phyloP scores from a whole-genome alignment of 345 rosid species.

The Erodium maritimum region DNA sequence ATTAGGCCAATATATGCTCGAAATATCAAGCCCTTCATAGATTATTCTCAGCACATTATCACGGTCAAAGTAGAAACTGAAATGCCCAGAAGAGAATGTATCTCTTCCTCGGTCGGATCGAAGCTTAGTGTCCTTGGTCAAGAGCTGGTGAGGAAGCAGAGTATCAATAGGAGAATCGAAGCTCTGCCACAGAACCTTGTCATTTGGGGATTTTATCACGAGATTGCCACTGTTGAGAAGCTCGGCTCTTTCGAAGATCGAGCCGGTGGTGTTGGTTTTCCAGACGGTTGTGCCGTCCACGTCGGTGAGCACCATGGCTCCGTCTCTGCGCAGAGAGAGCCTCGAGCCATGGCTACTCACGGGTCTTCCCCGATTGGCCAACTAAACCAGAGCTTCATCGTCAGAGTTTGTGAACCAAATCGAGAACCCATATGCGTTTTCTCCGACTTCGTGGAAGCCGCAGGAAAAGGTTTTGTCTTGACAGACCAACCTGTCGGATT shows the following conservation, averaged over 20 bases:
- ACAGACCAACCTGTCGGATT: no score
- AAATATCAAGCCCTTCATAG: slow-evolving; percentile 30
- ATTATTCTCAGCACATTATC: no score
- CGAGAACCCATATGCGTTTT: no score
- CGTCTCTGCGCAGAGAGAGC: slow-evolving; percentile 16
- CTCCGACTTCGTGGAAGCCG: no score
- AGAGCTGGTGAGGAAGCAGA: slow-evolving; percentile 26
- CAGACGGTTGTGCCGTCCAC: slow-evolving; percentile 21
- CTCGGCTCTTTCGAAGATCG: slow-evolving; percentile 15
- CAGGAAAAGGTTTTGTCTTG: no score
- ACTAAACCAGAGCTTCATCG: slow-evolving; percentile 31
- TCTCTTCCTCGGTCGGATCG: slow-evolving; percentile 18
- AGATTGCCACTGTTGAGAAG: slow-evolving; percentile 34
- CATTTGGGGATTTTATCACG: slow-evolving; percentile 12
- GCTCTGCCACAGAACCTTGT: no score
- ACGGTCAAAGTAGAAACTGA: slow-evolving; percentile 18
- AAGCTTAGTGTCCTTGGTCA: slow-evolving; percentile 19
- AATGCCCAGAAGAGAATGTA: slow-evolving; percentile 16
- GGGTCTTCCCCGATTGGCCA: slow-evolving; percentile 32
- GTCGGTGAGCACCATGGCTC: slow-evolving; percentile 26
- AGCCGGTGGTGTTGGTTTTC: slow-evolving; percentile 20
- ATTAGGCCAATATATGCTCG: slow-evolving; percentile 39
- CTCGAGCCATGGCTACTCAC: slow-evolving; percentile 31
- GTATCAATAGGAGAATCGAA: slow-evolving; percentile 37
- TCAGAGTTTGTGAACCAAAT: slow-evolving; percentile 29